Evolutionary conservation across 768 basidiomycete species (phyloP).

Genomic region (Hygrophorus pudorinus): DNA sequence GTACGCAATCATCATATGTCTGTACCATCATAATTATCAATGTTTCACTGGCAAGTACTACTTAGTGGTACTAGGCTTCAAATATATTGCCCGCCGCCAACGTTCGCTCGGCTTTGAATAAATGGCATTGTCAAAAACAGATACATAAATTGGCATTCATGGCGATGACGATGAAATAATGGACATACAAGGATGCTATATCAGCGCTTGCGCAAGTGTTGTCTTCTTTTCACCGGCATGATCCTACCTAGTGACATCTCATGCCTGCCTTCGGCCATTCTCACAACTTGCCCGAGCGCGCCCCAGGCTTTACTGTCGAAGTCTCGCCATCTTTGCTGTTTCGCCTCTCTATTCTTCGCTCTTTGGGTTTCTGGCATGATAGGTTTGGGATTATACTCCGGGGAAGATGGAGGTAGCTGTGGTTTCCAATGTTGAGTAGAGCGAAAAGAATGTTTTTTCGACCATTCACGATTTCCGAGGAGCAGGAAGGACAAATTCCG

Average conservation of each 20-base stretch:
- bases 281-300: constrained; percentile 42
- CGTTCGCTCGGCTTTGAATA: too few species aligned
- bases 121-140: too few species aligned
- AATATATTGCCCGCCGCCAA: too few species aligned
- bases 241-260: constrained; percentile 41
- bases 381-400: constrained; percentile 12
- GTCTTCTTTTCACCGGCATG: constrained; percentile 9
- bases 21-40: too few species aligned
- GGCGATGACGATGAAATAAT: neutral
- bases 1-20: too few species aligned
- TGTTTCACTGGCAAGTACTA: too few species aligned
- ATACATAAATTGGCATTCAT: neutral
- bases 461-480: constrained; percentile 22
- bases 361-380: constrained; percentile 8
- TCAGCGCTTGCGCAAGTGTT: constrained; percentile 1
- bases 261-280: constrained; percentile 50
- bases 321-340: constrained; percentile 14
- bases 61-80: too few species aligned
- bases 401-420: constrained; percentile 12
- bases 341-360: constrained; percentile 13
- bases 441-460: constrained; percentile 16
- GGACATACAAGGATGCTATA: neutral
- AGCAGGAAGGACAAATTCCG: constrained; percentile 40
- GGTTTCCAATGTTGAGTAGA: constrained; percentile 28
- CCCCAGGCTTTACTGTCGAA: constrained; percentile 32